Percentiles rank a stretch among this genome's conserved stretches.
These are phyloP conservation scores for Colletotrichum lindemuthianum DNA, from an alignment of 2,329 filamentous ascomycete genomes.

Conservation along the genomic window DNA sequence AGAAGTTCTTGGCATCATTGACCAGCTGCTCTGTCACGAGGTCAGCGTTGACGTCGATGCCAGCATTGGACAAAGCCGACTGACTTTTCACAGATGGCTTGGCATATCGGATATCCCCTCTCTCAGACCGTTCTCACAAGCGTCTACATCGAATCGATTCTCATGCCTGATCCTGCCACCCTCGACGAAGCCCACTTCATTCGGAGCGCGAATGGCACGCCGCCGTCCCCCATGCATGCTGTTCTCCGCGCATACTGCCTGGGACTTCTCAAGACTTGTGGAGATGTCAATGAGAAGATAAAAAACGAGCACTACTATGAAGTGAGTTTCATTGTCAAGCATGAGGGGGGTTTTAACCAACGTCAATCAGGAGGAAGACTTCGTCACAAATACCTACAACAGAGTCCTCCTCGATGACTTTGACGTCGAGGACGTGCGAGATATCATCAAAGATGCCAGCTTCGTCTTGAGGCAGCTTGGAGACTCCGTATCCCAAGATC, in stretches of 20 bases:
- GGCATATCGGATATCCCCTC: conserved; percentile 95
- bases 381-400: conserved; percentile 91
- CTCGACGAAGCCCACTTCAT: conserved; percentile 75
- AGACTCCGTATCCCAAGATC: conserved; percentile 51
- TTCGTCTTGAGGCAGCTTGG: conserved; percentile 56
- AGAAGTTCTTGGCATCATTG: conserved; percentile 92
- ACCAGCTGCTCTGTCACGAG: conserved; percentile 90
- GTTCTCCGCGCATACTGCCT: conserved; percentile 88
- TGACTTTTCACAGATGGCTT: conserved; percentile 76
- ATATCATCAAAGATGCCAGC: conserved; percentile 65
- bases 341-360: background rate
- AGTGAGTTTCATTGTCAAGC: conserved; percentile 56
- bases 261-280: conserved; percentile 83
- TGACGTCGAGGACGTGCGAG: conserved; percentile 63
- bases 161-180: conserved; percentile 73
- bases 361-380: conserved; percentile 86
- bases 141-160: conserved; percentile 84
- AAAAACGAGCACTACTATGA: conserved; percentile 91
- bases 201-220: conserved; percentile 42
- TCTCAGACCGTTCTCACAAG: conserved; percentile 96
- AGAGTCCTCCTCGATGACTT: conserved; percentile 77
- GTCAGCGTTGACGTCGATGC: conserved; percentile 54
- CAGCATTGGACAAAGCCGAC: background rate
- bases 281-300: conserved; percentile 80
- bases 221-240: conserved; percentile 60